Evolutionary conservation across 2,329 filamentous ascomycete genomes (phyloP).

Genomic region (Paraphoma sp.): DNA sequence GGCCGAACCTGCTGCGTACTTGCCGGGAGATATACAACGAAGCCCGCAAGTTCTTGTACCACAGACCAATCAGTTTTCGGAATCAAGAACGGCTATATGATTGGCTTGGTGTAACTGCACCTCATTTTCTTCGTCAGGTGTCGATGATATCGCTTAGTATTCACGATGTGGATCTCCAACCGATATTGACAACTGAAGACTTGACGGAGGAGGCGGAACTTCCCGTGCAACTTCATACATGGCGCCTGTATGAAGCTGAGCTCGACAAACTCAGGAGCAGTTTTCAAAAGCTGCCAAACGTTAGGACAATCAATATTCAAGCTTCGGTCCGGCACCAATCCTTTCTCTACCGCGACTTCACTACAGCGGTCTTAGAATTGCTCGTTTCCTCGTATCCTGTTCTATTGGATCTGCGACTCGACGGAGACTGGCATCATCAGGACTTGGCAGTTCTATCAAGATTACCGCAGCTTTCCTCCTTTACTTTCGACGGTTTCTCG

Average conservation of each 20-base stretch:
- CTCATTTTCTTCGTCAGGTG: slow-evolving; percentile 22
- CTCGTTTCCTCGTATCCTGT: slow-evolving; percentile 21
- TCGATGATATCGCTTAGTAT: slow-evolving; percentile 28
- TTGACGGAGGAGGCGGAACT: background rate
- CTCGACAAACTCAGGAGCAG: slow-evolving; percentile 17
- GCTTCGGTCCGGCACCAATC: slow-evolving; percentile 24
- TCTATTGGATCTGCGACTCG: slow-evolving; percentile 24
- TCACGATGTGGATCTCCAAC: slow-evolving; percentile 37
- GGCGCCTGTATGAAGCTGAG: slow-evolving; percentile 36
- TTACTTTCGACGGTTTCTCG: slow-evolving; percentile 39
- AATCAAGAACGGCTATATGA: slow-evolving; percentile 25
- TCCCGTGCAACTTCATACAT: slow-evolving; percentile 20
- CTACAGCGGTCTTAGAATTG: slow-evolving; percentile 20
- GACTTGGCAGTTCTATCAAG: slow-evolving; percentile 22
- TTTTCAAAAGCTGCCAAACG: slow-evolving; percentile 22
- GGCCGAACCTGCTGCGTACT: slow-evolving; percentile 26
- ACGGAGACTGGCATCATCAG: slow-evolving; percentile 35
- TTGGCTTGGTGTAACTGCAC: slow-evolving; percentile 29
- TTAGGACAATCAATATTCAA: slow-evolving; percentile 29
- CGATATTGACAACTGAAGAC: slow-evolving; percentile 18
- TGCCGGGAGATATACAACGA: slow-evolving; percentile 37
- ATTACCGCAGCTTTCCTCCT: slow-evolving; percentile 20
- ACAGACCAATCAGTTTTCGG: slow-evolving; percentile 33
- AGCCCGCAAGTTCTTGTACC: slow-evolving; percentile 38
- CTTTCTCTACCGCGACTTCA: slow-evolving; percentile 33